Conservation (phyloP, 306 rosid genomes). For the Vicia faba region DNA sequence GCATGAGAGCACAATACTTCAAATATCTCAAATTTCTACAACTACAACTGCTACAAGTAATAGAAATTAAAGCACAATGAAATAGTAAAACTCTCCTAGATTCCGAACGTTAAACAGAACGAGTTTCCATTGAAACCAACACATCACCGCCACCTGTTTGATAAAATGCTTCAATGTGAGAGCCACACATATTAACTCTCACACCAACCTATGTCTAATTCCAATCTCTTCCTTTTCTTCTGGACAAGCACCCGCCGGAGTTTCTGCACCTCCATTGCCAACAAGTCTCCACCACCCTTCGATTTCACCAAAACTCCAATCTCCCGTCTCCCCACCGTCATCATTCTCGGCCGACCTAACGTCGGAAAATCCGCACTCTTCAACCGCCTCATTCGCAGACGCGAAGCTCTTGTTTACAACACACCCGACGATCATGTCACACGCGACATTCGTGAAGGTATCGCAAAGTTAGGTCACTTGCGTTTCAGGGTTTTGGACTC, state of each 20-base stretch:
- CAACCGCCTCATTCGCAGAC: conserved; percentile 69
- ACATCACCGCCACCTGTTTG: conserved; percentile 12
- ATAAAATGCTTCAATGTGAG: conserved; percentile 1
- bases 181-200: not conserved
- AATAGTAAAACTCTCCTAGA: no score
- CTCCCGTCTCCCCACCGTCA: conserved; percentile 36
- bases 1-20: no score
- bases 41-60: no score
- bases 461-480: conserved; percentile 85
- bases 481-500: conserved; percentile 91
- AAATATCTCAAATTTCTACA: no score
- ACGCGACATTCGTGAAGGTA: conserved; percentile 85
- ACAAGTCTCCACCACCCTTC: not conserved
- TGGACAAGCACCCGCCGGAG: conserved; percentile 17
- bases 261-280: conserved; percentile 12
- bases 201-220: not conserved
- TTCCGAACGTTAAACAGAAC: not conserved
- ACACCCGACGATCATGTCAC: conserved; percentile 95
- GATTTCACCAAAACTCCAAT: conserved; percentile 37
- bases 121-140: not conserved
- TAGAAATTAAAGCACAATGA: no score
- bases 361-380: conserved; percentile 46
- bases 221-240: not conserved
- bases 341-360: conserved; percentile 45
- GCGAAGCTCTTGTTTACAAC: conserved; percentile 94